Conservation (phyloP, 2,329 filamentous ascomycete genomes). For the Neofusicoccum sp. region DNA sequence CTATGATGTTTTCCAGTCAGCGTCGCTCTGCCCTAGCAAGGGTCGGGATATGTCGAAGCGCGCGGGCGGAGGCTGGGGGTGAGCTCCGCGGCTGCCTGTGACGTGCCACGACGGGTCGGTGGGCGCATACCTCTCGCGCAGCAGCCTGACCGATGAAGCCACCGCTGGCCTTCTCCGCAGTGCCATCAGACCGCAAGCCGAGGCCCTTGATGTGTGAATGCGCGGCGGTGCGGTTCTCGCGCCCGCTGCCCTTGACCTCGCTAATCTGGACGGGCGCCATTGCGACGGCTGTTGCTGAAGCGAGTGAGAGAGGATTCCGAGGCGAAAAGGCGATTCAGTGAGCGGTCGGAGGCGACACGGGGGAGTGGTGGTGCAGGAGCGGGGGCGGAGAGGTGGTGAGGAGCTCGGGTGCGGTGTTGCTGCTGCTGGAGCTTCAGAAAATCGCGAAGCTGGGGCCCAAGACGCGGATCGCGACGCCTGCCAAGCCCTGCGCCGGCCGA, state of each 20-base stretch:
- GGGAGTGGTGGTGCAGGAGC: not conserved
- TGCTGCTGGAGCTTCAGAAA: slow-evolving; percentile 9
- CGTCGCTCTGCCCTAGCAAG: slow-evolving; percentile 23
- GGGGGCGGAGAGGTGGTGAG: not conserved
- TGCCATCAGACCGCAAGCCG: slow-evolving; percentile 82
- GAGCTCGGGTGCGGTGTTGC: slow-evolving; percentile 9
- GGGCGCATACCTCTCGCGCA: slow-evolving; percentile 74
- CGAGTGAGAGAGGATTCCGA: not conserved
- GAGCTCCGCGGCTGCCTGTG: too few relatives aligned
- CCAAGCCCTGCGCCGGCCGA: slow-evolving; percentile 4
- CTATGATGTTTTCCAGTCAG: slow-evolving; percentile 45
- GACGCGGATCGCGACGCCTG: slow-evolving; percentile 15
- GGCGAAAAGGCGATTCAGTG: not conserved
- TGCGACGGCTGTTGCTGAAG: slow-evolving; percentile 23
- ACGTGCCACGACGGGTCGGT: not conserved
- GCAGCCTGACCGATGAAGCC: slow-evolving; percentile 89
- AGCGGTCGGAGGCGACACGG: not conserved
- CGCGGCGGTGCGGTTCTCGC: slow-evolving; percentile 93
- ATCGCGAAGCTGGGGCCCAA: slow-evolving; percentile 18
- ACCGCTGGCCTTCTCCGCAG: slow-evolving; percentile 74
- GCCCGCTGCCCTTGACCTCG: slow-evolving; percentile 93
- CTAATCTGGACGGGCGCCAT: slow-evolving; percentile 54
- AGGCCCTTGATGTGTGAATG: slow-evolving; percentile 98
- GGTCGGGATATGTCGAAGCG: not conserved
- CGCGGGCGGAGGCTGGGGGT: too few relatives aligned